Evolutionary conservation across 2,329 filamentous ascomycete species (phyloP), one percentile per base, ranked within the genome.

Genomic region (Chaetomiaceae sp.): DNA sequence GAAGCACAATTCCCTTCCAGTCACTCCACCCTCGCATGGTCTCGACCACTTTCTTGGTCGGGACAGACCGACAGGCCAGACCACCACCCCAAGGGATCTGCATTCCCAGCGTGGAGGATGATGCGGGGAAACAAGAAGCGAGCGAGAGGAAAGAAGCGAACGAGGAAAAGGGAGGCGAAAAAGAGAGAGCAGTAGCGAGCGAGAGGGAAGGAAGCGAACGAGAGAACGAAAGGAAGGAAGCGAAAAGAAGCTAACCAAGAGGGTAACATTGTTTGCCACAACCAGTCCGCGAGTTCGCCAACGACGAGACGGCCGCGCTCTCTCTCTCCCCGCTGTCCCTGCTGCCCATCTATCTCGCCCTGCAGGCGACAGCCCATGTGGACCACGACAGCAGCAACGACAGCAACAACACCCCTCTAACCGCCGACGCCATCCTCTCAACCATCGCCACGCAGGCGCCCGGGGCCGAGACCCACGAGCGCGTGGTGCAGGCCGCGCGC

Each of bases 291-390:
- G 78, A 85, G 62, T 70, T 77, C 52, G 69, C 68, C 42, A 79
- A 75, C 55, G 81, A 84, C 59, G 70, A 76, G 55, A 70, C 72
- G 19, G 77, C 77, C 46, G 66, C 72, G 46, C 66, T 70, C 21
- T 73, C 72, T 51, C 67, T 69, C 58, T 67, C 73, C 70, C 79
- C 71, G 53, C 70, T 71, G 64, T 88, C 85, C 0, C 75, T 88
- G 16, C 66, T 87, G 14, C 79, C 83, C 40, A 79, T 89, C 44
- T 89, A 88, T 61, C 73, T 91, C 44, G 83, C 83, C 6, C 74
- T 88, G 30, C 69, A 70, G 44, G 76, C 78, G 46, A 79, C 75
- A 5, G 72, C 76, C 19, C 70, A 80, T 59, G 64, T 65, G 23
- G 46, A 30, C 23, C n/a, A 16, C 4, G 21, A 37, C 31, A 21